These are phyloP conservation scores for Phytophthora colocasiae DNA, from an alignment of 352 stramenopile genomes.

Conservation along the genomic window DNA sequence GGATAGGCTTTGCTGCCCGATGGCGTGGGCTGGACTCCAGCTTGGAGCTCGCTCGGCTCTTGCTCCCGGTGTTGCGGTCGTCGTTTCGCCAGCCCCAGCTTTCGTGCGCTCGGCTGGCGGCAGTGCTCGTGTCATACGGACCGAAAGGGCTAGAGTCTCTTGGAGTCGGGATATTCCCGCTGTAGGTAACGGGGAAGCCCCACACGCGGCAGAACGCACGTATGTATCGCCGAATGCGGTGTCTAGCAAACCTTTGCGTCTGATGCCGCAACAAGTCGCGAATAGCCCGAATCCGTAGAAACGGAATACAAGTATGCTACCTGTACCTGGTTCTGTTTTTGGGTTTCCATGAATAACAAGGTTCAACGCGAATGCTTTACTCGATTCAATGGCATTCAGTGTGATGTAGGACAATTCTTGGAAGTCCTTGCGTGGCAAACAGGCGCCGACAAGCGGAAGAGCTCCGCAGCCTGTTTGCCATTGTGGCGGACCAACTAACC, in stretches of 20 bases:
- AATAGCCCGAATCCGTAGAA: conserved; percentile 7
- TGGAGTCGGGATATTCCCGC: background rate
- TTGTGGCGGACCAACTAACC: conserved; percentile 16
- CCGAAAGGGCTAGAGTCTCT: conserved; percentile 1
- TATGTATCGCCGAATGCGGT: conserved; percentile 3
- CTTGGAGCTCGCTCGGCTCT: background rate
- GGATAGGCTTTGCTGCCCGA: background rate
- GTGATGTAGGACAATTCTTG: background rate
- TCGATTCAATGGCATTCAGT: background rate
- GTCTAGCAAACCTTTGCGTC: conserved; percentile 1
- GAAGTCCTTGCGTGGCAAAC: conserved; percentile 16
- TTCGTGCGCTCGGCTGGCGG: conserved; percentile 17
- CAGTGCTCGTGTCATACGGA: conserved; percentile 16
- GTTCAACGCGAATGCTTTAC: background rate
- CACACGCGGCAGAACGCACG: background rate
- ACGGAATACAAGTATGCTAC: background rate
- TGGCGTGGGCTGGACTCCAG: background rate
- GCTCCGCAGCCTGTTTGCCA: conserved; percentile 30
- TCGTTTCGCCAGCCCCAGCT: conserved; percentile 12
- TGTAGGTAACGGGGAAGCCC: conserved; percentile 15
- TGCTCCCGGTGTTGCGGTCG: conserved; percentile 2
- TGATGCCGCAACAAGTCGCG: conserved; percentile 13
- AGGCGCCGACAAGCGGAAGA: conserved; percentile 33
- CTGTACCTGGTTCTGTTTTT: background rate
- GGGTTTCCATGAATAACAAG: background rate